These are phyloP conservation scores for Lanmaoa pseudosensibilis DNA, from an alignment of 768 basidiomycete genomes.

Conservation along the genomic window DNA sequence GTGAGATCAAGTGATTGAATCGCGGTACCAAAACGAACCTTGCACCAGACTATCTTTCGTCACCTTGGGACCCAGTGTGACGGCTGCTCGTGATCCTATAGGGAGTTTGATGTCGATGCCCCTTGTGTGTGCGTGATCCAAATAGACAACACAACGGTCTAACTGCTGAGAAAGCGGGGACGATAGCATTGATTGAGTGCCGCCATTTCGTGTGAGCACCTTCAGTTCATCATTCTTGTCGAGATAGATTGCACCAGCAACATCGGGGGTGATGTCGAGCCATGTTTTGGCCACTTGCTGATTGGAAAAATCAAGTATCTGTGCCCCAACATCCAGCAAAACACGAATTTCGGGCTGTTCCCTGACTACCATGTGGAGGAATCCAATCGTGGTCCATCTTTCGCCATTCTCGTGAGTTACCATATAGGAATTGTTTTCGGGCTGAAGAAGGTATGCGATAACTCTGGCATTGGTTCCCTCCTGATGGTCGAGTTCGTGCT, in stretches of 20 bases:
- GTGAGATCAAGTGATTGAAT: background rate
- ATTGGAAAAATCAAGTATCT: constrained; percentile 51
- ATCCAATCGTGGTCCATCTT: background rate
- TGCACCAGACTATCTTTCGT: constrained; percentile 36
- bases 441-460: constrained; percentile 28
- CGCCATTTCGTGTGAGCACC: constrained; percentile 25
- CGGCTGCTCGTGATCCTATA: constrained; percentile 10
- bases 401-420: background rate
- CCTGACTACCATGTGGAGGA: constrained; percentile 29
- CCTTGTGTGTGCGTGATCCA: constrained; percentile 39
- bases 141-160: constrained; percentile 34
- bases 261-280: constrained; percentile 29
- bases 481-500: constrained; percentile 26
- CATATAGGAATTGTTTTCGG: constrained; percentile 17
- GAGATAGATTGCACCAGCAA: constrained; percentile 29
- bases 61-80: constrained; percentile 29
- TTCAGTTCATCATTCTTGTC: constrained; percentile 28
- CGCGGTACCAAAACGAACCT: constrained; percentile 21
- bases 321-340: constrained; percentile 54
- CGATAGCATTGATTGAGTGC: constrained; percentile 18
- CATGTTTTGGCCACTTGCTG: constrained; percentile 39
- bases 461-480: constrained; percentile 43
- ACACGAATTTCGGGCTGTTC: constrained; percentile 41
- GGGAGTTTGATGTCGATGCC: constrained; percentile 40
- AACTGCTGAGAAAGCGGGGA: constrained; percentile 31